Evolutionary conservation across 1,139 yeast genomes (phyloP), one percentile per base, ranked within the genome.

Genomic region (Spathaspora sp.): DNA sequence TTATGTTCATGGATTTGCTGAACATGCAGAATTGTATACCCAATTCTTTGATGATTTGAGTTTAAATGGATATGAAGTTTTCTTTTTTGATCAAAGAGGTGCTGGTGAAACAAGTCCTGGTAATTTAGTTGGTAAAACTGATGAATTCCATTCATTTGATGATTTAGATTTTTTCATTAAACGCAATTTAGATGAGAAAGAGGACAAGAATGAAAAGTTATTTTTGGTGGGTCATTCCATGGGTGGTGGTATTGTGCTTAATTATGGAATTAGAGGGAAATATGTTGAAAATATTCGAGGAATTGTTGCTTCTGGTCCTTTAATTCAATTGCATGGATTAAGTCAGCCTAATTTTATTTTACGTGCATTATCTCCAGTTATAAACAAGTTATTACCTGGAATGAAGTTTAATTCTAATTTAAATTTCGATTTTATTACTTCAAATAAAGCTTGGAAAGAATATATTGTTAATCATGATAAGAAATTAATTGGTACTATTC

Each of bases 211-310:
- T 2, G 46, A 72, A 41, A 82, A 81, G 52, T 59, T 89, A 38
- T 78, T 75, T 57, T 61, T 93, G 53, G 73, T 81, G 67, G 97
- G 97, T 2, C 96, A 88, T 60, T 88, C 96, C n/a, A 90, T 93
- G 97, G 99, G 99, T 42, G 97, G 97, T 17, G 96, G 88, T 0
- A 83, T 89, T 45, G 71, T 74, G 0, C 71, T 90, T 51, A 88
- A 84, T 64, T 91, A 91, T 63, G 88, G 83, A 13, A 76, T 85
- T 44, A 68, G 70, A 41, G 97, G 97, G 3, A 78, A 72, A 51
- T 63, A 79, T 61, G 72, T 74, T 41, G 78, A 81, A 34, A 58
- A 73, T 24, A 56, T 91, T 43, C 70, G 72, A 42, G 86, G 85
- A 0, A 79, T 80, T 49, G 67, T 83, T 41, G 82, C 80, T 2